Percentiles rank a stretch among this genome's conserved stretches.
phyloP scores from a whole-genome alignment of 371 early-diverging fungal species.

The Actinomortierella wolfii region DNA sequence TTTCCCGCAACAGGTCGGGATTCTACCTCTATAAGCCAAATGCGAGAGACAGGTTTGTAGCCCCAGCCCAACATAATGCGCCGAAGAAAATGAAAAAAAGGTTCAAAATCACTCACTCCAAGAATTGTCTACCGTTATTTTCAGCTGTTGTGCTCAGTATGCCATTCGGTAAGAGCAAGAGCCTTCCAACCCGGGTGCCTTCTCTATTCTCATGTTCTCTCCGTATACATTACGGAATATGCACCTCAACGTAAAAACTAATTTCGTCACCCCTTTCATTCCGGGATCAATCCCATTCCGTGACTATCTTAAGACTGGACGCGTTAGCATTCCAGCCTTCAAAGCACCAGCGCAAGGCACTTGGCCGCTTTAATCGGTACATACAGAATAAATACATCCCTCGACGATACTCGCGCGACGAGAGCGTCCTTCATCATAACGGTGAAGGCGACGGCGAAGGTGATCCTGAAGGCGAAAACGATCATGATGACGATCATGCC shows the following conservation, averaged over 20 bases:
- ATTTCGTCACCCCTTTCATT: neutral
- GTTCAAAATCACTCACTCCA: neutral
- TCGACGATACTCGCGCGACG: conserved; percentile 28
- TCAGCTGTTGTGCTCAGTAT: conserved; percentile 71
- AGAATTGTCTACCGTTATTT: neutral
- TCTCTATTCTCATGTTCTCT: neutral
- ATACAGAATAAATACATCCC: conserved; percentile 48
- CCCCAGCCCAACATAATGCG: conserved; percentile 7
- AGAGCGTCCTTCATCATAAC: conserved; percentile 5
- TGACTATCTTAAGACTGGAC: no score
- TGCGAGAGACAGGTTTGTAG: conserved; percentile 44
- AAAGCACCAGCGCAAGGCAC: conserved; percentile 72
- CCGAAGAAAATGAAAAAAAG: neutral
- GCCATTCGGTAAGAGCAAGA: conserved; percentile 58
- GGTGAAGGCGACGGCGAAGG: conserved; percentile 8
- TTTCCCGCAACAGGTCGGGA: conserved; percentile 53
- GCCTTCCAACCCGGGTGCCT: no score
- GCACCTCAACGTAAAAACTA: neutral
- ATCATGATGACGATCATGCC: conserved; percentile 18
- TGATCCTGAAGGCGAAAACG: conserved; percentile 8
- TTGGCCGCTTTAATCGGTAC: conserved; percentile 62
- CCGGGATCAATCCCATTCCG: no score
- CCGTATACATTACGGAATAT: no score
- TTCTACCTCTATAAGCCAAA: conserved; percentile 67
- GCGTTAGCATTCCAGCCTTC: conserved; percentile 51